Evolutionary conservation across 345 rosid species (phyloP), one percentile per base, ranked within the genome.

Genomic region (Melastoma malabathricum): DNA sequence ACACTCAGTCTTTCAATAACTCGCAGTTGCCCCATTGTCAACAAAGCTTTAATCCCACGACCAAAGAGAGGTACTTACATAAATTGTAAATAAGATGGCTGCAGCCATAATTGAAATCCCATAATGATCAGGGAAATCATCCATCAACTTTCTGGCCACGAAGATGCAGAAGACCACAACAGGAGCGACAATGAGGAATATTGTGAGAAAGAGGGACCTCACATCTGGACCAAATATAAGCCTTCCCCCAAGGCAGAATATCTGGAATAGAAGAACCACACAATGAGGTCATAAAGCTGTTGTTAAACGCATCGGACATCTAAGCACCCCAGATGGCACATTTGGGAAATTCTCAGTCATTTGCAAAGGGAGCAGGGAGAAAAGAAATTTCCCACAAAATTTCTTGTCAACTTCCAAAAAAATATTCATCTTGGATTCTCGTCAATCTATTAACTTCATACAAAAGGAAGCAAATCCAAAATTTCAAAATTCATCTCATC

Each of bases 171-270:
- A 92, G 51, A 92, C 63, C 6, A 76, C 61, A 13, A 78, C 72
- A 18, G 98, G 98, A 57, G 75, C 82, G 51, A 83, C 95, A 51
- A 92, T 82, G 54, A 92, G 95, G 54, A 79, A 75, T 59, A 92
- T 63, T 43, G 97, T 92, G 46, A 87, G 67, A 54, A 80, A 77
- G 55, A 92, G 55, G 9, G 98, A 92, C 76, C 97, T 77, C 50
- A 87, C 95, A 72, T 92, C 98, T 17, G 98, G 98, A 60, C 98
- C 98, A 74, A 84, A 92, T 65, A 92, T 75, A 76, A 87, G 81
- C 62, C 98, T 82, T 56, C 98, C 98, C 8, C 66, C 70, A 66
- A 82, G 85, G 58, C 84, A 78, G 74, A 92, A 92, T 75, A 79
- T 74, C 98, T 92, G 93, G 64, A 79, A 39, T 45, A 44, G 13